Evolutionary conservation across 306 rosid species (phyloP), one percentile per base, ranked within the genome.

Genomic region (Corylus americana): DNA sequence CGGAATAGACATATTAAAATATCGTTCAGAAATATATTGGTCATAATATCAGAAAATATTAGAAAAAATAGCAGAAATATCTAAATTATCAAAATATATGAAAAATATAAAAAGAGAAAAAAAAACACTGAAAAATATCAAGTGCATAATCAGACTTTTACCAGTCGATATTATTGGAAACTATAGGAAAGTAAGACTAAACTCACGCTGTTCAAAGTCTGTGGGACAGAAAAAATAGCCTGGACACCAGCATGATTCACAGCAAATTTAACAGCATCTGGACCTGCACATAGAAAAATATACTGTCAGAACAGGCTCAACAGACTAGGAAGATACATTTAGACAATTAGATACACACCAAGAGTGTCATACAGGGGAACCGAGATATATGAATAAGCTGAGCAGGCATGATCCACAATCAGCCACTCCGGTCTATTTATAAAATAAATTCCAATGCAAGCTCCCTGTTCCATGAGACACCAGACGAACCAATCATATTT

Each of bases 371-470:
- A 95, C 82, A 95, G 84, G 79, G 99, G 99, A 78, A 95, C 93
- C 70, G 99, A 95, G 81, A 95, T 68, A 84, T 83, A 91, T 44
- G 99, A 95, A 88, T 95, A 95, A 1, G 99, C 93, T 67, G 94
- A 93, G 87, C 99, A 95, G 61, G 98, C 98, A 88, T 88, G 98
- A 87, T 95, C 99, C 89, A 93, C 92, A 61, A 92, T 85, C 54
- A 95, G 54, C 99, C 99, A 95, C 86, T 95, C 99, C 9, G 98
- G 99, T 89, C 97, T 89, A 85, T 95, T 95, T 68, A 95, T 85
- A 78, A 93, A 95, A 85, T 93, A 95, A 82, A 95, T 80, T 78
- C 99, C 99, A 75, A 95, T 57, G 84, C 88, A 54, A 74, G 97
- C 79, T 45, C 92, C 98, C 99, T 95, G 88, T 51, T 66, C 50